Percentiles rank a stretch among this genome's conserved stretches.
These are phyloP conservation scores for Nannizzia gypsea DNA, from an alignment of 2,329 filamentous ascomycete species.

Conservation along the genomic window DNA sequence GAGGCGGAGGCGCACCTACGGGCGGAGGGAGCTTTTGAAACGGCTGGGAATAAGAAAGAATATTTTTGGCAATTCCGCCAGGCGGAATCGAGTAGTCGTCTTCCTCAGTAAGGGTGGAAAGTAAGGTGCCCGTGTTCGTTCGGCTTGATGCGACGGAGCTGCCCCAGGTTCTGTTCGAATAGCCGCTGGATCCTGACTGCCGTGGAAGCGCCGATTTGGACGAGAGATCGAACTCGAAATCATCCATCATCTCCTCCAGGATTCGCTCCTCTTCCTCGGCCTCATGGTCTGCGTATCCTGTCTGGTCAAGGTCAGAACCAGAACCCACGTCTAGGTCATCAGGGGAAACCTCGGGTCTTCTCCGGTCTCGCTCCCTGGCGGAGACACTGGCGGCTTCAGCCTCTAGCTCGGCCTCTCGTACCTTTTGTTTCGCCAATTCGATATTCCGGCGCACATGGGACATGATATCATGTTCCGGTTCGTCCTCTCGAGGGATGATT, in stretches of 20 bases:
- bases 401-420: constrained; percentile 62
- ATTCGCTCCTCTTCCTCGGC: constrained; percentile 63
- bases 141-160: constrained; percentile 65
- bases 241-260: constrained; percentile 80
- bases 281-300: constrained; percentile 46
- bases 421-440: constrained; percentile 63
- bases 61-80: constrained; percentile 18
- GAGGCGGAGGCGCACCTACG: constrained; percentile 15
- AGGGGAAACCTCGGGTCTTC: constrained; percentile 26
- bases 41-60: constrained; percentile 22
- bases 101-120: constrained; percentile 63
- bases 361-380: constrained; percentile 49
- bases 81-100: constrained; percentile 20
- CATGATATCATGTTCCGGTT: constrained; percentile 3
- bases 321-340: constrained; percentile 14
- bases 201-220: constrained; percentile 58
- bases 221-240: constrained; percentile 63
- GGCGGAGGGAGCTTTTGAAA: constrained; percentile 34
- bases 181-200: constrained; percentile 69
- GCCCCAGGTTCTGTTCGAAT: constrained; percentile 68
- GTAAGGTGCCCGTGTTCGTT: constrained; percentile 52
- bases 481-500: constrained; percentile 34
- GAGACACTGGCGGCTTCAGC: constrained; percentile 42
- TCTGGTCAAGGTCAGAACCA: constrained; percentile 21
- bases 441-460: constrained; percentile 51